A percentile compares a stretch with the other conserved stretches of the same genome.
phyloP scores from a whole-genome alignment of 805 yeast genomes.

The Metschnikowia henanensis region DNA sequence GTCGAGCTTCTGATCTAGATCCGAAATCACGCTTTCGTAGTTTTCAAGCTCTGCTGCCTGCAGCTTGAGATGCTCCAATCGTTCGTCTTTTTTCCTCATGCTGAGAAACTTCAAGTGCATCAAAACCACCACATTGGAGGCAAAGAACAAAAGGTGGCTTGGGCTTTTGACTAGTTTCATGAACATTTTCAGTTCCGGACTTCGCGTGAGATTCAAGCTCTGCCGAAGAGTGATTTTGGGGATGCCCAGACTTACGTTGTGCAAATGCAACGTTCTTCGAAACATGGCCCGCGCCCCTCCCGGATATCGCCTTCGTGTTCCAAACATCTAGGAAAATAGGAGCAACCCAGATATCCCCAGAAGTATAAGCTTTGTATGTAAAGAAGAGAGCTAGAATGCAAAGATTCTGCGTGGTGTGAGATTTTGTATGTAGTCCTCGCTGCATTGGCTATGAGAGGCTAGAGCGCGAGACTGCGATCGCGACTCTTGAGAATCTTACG shows the following conservation, averaged over 20 bases:
- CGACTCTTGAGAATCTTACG: no score
- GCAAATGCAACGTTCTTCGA: constrained; percentile 12
- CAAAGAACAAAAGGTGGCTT: constrained; percentile 18
- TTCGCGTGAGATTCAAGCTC: constrained; percentile 5
- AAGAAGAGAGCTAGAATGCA: not conserved
- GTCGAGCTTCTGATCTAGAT: constrained; percentile 14
- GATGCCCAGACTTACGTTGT: constrained; percentile 6
- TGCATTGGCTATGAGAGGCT: no score
- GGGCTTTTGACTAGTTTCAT: constrained; percentile 17
- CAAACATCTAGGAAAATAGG: not conserved
- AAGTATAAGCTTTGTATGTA: no score
- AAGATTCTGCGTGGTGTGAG: not conserved
- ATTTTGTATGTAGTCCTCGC: not conserved
- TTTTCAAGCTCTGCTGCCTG: constrained; percentile 16
- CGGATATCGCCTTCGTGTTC: not conserved
- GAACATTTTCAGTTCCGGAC: constrained; percentile 14
- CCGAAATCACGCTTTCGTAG: constrained; percentile 16
- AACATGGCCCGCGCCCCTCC: not conserved
- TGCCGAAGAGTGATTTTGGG: constrained; percentile 8
- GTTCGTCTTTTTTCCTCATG: constrained; percentile 9
- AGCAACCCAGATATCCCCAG: no score
- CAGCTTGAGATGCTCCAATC: constrained; percentile 9
- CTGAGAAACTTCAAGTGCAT: constrained; percentile 16
- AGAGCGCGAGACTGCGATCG: no score
- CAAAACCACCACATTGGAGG: constrained; percentile 18